Evolutionary conservation across 768 basidiomycete species (phyloP).

Genomic region (Macrolepiota dolichaula): DNA sequence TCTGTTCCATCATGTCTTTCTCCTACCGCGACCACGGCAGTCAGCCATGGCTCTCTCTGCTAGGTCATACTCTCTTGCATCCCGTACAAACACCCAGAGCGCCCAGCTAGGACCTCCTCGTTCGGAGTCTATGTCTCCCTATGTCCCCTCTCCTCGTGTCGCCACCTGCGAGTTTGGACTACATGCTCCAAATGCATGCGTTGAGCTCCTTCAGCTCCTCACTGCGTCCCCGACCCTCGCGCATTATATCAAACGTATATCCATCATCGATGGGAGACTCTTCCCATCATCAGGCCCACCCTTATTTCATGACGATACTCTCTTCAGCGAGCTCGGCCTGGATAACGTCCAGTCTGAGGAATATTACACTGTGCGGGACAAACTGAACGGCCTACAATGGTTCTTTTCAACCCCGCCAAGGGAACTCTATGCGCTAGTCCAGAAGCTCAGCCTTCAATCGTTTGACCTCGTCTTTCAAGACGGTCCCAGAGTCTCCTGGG

Average conservation of each 20-base stretch:
- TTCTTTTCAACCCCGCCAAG: conserved; percentile 1
- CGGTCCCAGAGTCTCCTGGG: conserved; percentile 4
- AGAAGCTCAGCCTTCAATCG: not conserved
- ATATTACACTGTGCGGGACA: not conserved
- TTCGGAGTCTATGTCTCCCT: conserved; percentile 5
- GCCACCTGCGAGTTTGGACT: not conserved
- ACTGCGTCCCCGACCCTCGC: not conserved
- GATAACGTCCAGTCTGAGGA: not conserved
- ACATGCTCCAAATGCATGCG: not conserved
- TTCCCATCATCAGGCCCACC: not conserved
- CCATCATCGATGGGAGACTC: conserved; percentile 8
- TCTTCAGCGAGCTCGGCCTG: not conserved
- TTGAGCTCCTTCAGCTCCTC: not conserved
- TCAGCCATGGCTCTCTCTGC: not conserved
- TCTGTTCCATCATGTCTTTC: conserved; percentile 6
- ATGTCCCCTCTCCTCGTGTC: not conserved
- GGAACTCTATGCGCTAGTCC: not conserved
- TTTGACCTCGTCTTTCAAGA: conserved; percentile 9
- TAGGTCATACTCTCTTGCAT: not conserved
- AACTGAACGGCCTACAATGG: conserved; percentile 8
- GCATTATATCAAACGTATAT: not conserved
- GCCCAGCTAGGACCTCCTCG: not conserved
- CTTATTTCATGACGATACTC: not conserved
- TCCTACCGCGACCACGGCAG: conserved; percentile 1
- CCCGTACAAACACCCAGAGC: not conserved